Evolutionary conservation across 2,329 filamentous ascomycete genomes (phyloP).

Genomic region (Pyrenophora seminiperda): DNA sequence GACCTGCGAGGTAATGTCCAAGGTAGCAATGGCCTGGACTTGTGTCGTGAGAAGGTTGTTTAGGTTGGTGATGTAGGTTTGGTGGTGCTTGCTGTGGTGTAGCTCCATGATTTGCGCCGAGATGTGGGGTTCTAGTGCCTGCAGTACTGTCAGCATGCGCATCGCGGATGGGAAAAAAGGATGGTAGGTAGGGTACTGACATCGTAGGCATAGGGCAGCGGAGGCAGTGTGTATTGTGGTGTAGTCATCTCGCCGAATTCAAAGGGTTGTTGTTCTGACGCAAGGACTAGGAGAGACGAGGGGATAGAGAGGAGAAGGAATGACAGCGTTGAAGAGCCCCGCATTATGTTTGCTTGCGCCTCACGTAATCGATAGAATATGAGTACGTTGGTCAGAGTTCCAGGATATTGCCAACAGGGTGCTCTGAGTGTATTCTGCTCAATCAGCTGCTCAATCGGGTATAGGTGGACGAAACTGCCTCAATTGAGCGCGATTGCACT

Average conservation of each 20-base stretch:
- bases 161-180: too few relatives aligned
- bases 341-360: conserved; percentile 27
- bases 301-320: conserved; percentile 23
- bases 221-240: conserved; percentile 64
- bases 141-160: conserved; percentile 16
- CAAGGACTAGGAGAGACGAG: conserved; percentile 16
- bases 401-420: conserved; percentile 38
- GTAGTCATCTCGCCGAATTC: conserved; percentile 45
- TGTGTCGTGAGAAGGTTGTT: conserved; percentile 70
- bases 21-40: conserved; percentile 59
- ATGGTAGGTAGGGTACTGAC: conserved; percentile 58
- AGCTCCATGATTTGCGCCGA: conserved; percentile 80
- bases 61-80: conserved; percentile 77
- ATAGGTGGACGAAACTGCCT: conserved; percentile 35
- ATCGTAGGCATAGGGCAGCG: conserved; percentile 72
- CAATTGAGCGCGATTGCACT: conserved; percentile 33
- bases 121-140: conserved; percentile 76
- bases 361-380: conserved; percentile 13
- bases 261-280: conserved; percentile 43
- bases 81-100: conserved; percentile 79
- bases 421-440: conserved; percentile 25
- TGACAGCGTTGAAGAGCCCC: conserved; percentile 22
- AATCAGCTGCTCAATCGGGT: conserved; percentile 22
- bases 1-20: conserved; percentile 68
- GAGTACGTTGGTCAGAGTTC: conserved; percentile 23